A percentile compares a stretch with the other conserved stretches of the same genome.
These are phyloP conservation scores for Exophiala mesophila DNA, from an alignment of 2,329 filamentous ascomycete genomes.

Conservation along the genomic window DNA sequence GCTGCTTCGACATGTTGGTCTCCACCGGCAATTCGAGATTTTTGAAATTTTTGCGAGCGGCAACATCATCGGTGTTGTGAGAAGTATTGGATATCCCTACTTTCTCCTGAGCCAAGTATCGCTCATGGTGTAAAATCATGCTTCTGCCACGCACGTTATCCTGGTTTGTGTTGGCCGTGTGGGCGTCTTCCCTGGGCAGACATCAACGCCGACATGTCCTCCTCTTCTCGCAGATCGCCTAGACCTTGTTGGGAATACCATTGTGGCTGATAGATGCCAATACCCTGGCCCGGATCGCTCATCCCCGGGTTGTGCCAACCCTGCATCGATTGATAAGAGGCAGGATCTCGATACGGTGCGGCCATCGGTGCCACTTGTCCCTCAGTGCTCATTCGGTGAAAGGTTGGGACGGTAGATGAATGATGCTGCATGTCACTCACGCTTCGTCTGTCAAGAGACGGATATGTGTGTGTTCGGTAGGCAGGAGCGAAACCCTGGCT, in stretches of 20 bases:
- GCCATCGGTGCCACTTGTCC: conserved; percentile 3
- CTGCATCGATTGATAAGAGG: conserved; percentile 15
- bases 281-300: conserved; percentile 3
- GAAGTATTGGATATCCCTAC: no score
- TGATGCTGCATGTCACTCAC: conserved; percentile 12
- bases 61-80: no score
- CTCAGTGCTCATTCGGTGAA: conserved; percentile 10
- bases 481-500: conserved; percentile 14
- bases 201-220: conserved; percentile 7
- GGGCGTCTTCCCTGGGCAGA: conserved; percentile 7
- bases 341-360: conserved; percentile 7
- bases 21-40: no score
- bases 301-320: conserved; percentile 5
- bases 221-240: conserved; percentile 9
- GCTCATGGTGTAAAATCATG: no score
- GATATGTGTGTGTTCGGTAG: conserved; percentile 19
- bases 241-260: conserved; percentile 13
- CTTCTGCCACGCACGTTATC: no score
- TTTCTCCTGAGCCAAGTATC: no score
- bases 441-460: conserved; percentile 15
- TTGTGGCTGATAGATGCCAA: conserved; percentile 8
- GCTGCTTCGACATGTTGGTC: no score
- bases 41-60: no score
- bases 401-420: conserved; percentile 3
- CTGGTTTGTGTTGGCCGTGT: conserved; percentile 7